These are phyloP conservation scores for Colletotrichum sp. DNA, from an alignment of 2,329 filamentous ascomycete species.

Conservation along the genomic window DNA sequence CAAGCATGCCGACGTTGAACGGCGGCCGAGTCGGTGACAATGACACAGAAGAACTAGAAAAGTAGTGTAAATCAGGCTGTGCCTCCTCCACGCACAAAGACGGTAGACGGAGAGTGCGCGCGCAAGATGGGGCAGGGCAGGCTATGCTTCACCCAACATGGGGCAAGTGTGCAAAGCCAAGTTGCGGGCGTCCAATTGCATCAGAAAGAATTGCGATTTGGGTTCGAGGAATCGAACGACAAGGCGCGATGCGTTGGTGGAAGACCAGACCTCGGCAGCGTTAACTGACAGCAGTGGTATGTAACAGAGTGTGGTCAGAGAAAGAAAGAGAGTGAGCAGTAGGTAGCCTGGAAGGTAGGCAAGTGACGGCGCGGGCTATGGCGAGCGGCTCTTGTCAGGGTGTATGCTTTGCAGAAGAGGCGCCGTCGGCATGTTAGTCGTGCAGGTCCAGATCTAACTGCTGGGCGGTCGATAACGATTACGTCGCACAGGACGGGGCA, in stretches of 20 bases:
- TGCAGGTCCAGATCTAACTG: background rate
- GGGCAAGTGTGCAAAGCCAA: background rate
- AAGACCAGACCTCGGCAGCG: background rate
- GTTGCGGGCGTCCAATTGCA: background rate
- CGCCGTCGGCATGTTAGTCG: background rate
- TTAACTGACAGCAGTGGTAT: background rate
- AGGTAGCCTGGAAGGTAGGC: background rate
- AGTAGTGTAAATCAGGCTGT: background rate
- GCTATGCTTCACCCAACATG: background rate
- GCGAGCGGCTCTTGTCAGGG: background rate
- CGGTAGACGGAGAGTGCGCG: background rate
- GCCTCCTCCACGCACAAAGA: background rate
- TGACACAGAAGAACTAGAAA: constrained; percentile 1
- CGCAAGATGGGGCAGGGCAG: background rate
- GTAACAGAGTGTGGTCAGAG: background rate
- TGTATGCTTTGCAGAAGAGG: background rate
- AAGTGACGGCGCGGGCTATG: background rate
- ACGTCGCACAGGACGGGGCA: background rate
- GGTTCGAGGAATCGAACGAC: background rate
- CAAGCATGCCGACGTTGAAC: background rate
- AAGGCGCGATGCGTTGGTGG: background rate
- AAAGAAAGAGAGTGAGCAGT: background rate
- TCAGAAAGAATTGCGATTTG: background rate
- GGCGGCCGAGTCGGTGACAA: background rate
- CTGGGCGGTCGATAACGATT: background rate